phyloP scores from a whole-genome alignment of 148 eudicot genomes.

The Rhododendron ovatum region DNA sequence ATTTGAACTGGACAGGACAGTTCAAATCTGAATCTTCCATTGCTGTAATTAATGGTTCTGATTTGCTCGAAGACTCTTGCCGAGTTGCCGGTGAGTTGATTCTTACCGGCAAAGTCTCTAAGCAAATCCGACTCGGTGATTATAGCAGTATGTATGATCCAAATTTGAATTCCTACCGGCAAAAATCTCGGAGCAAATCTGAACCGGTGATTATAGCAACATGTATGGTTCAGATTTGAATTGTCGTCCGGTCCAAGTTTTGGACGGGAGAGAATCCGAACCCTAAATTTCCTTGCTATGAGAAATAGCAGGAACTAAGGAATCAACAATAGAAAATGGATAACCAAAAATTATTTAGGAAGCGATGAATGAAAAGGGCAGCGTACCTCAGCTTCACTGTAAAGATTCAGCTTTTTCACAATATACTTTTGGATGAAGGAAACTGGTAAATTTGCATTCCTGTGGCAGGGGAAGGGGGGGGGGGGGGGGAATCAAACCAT shows the following conservation, averaged over 20 bases:
- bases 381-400: conserved; percentile 28
- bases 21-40: not conserved
- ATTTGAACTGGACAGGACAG: not conserved
- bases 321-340: not conserved
- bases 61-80: not conserved
- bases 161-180: too few species aligned
- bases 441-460: conserved; percentile 20
- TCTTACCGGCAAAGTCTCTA: not conserved
- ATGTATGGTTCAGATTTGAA: not conserved
- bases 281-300: too few species aligned
- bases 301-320: not conserved
- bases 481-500: too few species aligned
- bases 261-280: too few species aligned
- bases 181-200: too few species aligned
- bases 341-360: not conserved
- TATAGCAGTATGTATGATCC: too few species aligned
- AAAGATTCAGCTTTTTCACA: conserved; percentile 22
- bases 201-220: not conserved
- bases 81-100: not conserved
- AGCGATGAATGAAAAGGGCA: not conserved
- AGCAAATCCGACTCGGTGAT: not conserved
- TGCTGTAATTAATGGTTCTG: not conserved
- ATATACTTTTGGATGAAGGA: conserved; percentile 21
- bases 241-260: not conserved
- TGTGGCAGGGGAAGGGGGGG: not conserved